Evolutionary conservation across 768 basidiomycete species (phyloP).

Genomic region (Clitopilus passeckerianus): DNA sequence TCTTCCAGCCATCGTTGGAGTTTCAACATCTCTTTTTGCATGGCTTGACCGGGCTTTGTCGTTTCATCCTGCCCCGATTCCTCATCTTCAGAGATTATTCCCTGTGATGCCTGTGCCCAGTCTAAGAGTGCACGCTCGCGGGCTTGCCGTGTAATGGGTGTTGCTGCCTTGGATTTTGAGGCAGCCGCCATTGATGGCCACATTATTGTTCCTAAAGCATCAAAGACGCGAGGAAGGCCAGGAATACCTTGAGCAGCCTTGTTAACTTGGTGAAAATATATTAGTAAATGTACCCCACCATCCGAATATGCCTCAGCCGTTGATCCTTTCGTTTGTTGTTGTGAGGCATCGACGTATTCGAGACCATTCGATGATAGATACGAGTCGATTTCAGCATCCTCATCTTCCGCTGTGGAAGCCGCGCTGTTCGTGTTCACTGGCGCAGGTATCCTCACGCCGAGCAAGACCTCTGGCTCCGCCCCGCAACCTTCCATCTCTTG

Average conservation of each 20-base stretch:
- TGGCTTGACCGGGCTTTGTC: slow-evolving; percentile 15
- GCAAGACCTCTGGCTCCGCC: slow-evolving; percentile 53
- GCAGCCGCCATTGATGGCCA: slow-evolving; percentile 73
- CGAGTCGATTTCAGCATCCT: slow-evolving; percentile 55
- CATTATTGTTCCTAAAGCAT: slow-evolving; percentile 83
- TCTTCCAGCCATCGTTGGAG: slow-evolving; percentile 62
- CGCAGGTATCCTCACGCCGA: slow-evolving; percentile 56
- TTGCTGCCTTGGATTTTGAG: slow-evolving; percentile 10
- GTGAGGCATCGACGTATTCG: slow-evolving; percentile 66
- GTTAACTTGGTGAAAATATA: not conserved
- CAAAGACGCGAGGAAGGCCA: slow-evolving; percentile 60
- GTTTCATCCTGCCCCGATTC: slow-evolving; percentile 17
- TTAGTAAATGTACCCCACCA: slow-evolving; percentile 16
- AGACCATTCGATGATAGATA: slow-evolving; percentile 69
- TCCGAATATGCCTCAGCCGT: slow-evolving; percentile 13
- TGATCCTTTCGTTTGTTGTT: slow-evolving; percentile 6
- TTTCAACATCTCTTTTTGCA: slow-evolving; percentile 51
- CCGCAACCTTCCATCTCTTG: slow-evolving; percentile 31
- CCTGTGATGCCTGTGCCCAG: slow-evolving; percentile 34
- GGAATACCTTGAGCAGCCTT: slow-evolving; percentile 34
- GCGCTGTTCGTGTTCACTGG: not conserved
- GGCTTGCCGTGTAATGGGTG: slow-evolving; percentile 16
- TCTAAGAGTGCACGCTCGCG: slow-evolving; percentile 27
- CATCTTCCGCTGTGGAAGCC: slow-evolving; percentile 23
- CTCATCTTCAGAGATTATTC: slow-evolving; percentile 18